phyloP scores from a whole-genome alignment of 768 basidiomycete species.

The Trametopsis cervina region DNA sequence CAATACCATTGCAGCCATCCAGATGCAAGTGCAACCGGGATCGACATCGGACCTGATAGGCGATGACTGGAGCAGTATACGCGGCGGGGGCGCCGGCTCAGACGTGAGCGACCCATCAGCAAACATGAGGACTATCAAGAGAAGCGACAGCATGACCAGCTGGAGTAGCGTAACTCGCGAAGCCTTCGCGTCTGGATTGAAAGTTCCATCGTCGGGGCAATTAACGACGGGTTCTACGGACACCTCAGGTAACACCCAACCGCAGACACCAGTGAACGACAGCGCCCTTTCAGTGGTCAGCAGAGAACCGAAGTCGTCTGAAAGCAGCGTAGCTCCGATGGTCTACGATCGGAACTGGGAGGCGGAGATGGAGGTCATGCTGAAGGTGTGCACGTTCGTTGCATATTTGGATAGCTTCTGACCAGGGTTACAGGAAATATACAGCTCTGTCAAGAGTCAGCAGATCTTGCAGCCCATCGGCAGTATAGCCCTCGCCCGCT shows the following conservation, averaged over 20 bases:
- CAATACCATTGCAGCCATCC: conserved; percentile 86
- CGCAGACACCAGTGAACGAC: conserved; percentile 41
- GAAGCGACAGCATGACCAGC: conserved; percentile 80
- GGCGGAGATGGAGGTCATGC: conserved; percentile 72
- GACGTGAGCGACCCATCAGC: conserved; percentile 47
- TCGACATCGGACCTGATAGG: conserved; percentile 58
- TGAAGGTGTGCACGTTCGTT: conserved; percentile 76
- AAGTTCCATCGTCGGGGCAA: conserved; percentile 20
- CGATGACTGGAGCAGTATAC: conserved; percentile 61
- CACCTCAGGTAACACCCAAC: conserved; percentile 10
- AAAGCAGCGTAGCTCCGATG: conserved; percentile 27
- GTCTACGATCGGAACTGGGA: conserved; percentile 74
- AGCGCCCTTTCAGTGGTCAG: conserved; percentile 61
- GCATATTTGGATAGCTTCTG: too few relatives aligned
- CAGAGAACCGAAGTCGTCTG: conserved; percentile 30
- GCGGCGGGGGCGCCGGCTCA: conserved; percentile 39
- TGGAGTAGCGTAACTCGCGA: conserved; percentile 77
- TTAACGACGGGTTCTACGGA: conserved; percentile 16
- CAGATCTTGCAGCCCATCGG: conserved; percentile 82
- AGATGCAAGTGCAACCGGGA: conserved; percentile 61
- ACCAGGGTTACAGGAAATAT: conserved; percentile 69
- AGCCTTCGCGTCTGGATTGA: conserved; percentile 33
- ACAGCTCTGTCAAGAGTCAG: conserved; percentile 82
- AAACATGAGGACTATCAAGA: conserved; percentile 45
- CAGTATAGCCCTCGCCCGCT: conserved; percentile 32